A percentile compares a stretch with the other conserved stretches of the same genome.
phyloP scores from a whole-genome alignment of 805 yeast species.

The Jamesozyma piceae region DNA sequence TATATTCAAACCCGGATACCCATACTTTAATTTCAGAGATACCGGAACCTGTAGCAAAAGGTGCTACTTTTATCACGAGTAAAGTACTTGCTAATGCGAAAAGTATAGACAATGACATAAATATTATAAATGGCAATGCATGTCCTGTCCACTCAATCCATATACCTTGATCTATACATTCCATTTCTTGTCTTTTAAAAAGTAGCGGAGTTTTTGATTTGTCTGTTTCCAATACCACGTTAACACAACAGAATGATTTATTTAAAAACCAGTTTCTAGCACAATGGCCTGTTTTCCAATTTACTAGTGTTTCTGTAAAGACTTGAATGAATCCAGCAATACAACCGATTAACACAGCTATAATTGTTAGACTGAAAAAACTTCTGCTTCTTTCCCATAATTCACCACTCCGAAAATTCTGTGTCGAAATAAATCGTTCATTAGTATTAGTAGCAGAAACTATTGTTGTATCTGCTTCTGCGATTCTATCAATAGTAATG shows the following conservation, averaged over 20 bases:
- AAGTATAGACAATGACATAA: slow-evolving; percentile 46
- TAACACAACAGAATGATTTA: slow-evolving; percentile 63
- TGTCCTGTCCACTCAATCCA: slow-evolving; percentile 62
- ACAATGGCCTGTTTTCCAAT: slow-evolving; percentile 74
- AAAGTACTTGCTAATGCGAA: slow-evolving; percentile 61
- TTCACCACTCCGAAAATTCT: slow-evolving; percentile 8
- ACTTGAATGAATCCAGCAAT: slow-evolving; percentile 78
- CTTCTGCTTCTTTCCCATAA: slow-evolving; percentile 27
- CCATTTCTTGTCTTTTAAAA: slow-evolving; percentile 27
- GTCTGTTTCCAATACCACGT: slow-evolving; percentile 35
- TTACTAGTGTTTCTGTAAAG: slow-evolving; percentile 78
- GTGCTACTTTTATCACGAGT: slow-evolving; percentile 64
- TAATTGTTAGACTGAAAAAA: slow-evolving; percentile 66
- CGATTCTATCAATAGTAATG: slow-evolving; percentile 59
- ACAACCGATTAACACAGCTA: slow-evolving; percentile 70
- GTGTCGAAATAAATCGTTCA: slow-evolving; percentile 6
- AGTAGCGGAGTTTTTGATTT: slow-evolving; percentile 13
- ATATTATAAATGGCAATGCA: slow-evolving; percentile 43
- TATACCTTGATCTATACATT: slow-evolving; percentile 39
- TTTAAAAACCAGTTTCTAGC: slow-evolving; percentile 57
- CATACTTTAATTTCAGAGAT: slow-evolving; percentile 94
- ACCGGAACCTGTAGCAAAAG: slow-evolving; percentile 94
- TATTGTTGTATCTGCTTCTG: slow-evolving; percentile 45
- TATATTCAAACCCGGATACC: slow-evolving; percentile 71
- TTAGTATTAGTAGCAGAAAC: slow-evolving; percentile 14